phyloP scores from a whole-genome alignment of 2,329 filamentous ascomycete genomes.

The Anisogramma anomala region DNA sequence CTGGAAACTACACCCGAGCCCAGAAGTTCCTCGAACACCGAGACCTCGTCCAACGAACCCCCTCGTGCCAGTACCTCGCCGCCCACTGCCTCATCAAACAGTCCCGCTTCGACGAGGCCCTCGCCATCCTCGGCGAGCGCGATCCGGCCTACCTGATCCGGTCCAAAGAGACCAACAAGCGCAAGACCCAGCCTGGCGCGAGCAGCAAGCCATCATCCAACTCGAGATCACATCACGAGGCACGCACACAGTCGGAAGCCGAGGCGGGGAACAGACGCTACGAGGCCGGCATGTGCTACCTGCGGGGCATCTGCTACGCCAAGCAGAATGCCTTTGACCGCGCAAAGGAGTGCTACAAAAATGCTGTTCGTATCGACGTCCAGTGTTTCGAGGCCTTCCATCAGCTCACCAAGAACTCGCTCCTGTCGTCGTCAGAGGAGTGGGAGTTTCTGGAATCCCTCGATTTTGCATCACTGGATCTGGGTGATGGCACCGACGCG shows the following conservation, averaged over 20 bases:
- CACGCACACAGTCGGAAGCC: slow-evolving; percentile 36
- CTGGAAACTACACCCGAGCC: slow-evolving; percentile 87
- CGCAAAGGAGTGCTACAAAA: slow-evolving; percentile 97
- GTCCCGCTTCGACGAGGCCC: slow-evolving; percentile 76
- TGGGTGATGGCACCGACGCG: slow-evolving; percentile 44
- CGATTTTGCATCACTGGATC: slow-evolving; percentile 74
- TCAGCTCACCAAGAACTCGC: slow-evolving; percentile 90
- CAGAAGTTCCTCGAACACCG: slow-evolving; percentile 75
- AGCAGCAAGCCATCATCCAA: slow-evolving; percentile 8
- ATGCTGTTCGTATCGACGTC: slow-evolving; percentile 90
- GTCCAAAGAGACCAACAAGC: slow-evolving; percentile 47
- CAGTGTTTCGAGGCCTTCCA: slow-evolving; percentile 98
- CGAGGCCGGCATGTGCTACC: slow-evolving; percentile 94
- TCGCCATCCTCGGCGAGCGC: slow-evolving; percentile 76
- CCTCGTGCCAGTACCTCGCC: slow-evolving; percentile 83
- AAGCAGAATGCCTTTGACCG: slow-evolving; percentile 96
- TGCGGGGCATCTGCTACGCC: slow-evolving; percentile 86
- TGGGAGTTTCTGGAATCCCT: slow-evolving; percentile 80
- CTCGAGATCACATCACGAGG: slow-evolving; percentile 5
- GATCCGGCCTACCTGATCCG: slow-evolving; percentile 79
- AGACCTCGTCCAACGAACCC: slow-evolving; percentile 68
- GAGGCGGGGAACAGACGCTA: slow-evolving; percentile 68
- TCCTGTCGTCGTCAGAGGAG: slow-evolving; percentile 79
- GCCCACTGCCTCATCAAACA: slow-evolving; percentile 94
- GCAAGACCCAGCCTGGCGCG: slow-evolving; percentile 54